phyloP scores from a whole-genome alignment of 805 yeast genomes.

The Hanseniaspora valbyensis region DNA sequence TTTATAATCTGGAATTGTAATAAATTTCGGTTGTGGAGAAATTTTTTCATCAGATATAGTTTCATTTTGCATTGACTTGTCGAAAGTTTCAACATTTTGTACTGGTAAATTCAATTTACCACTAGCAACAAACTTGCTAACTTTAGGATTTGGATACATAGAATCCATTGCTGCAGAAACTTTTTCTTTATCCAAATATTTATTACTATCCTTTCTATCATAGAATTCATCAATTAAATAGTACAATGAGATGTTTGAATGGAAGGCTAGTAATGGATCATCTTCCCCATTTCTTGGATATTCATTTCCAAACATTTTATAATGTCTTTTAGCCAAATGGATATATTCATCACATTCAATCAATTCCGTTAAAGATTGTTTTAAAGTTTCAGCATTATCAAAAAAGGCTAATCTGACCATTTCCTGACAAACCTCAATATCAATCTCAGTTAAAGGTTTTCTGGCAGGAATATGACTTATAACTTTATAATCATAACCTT shows the following conservation, averaged over 20 bases:
- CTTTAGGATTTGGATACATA: neutral
- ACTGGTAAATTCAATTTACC: neutral
- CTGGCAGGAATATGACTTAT: constrained; percentile 67
- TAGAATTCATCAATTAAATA: constrained; percentile 76
- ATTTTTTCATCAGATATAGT: too few species aligned
- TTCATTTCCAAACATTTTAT: constrained; percentile 19
- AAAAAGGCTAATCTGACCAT: constrained; percentile 76
- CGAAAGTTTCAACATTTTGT: neutral
- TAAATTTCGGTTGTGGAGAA: too few species aligned
- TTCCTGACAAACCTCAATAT: constrained; percentile 54
- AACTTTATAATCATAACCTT: constrained; percentile 69
- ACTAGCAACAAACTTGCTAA: neutral
- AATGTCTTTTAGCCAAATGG: constrained; percentile 24
- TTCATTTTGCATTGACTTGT: neutral
- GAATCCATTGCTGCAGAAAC: neutral
- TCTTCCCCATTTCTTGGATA: constrained; percentile 12
- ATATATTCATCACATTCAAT: constrained; percentile 54
- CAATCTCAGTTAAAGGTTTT: constrained; percentile 47
- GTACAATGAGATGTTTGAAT: constrained; percentile 81
- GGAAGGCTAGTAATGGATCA: constrained; percentile 79
- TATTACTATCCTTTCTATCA: constrained; percentile 46
- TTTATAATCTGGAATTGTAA: constrained; percentile 6
- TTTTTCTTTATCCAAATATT: constrained; percentile 30
- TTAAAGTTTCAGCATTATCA: constrained; percentile 43
- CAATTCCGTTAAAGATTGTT: constrained; percentile 44